A percentile compares a stretch with the other conserved stretches of the same genome.
phyloP scores from a whole-genome alignment of 2,329 filamentous ascomycete genomes.

The Zasmidium citrigriseum region DNA sequence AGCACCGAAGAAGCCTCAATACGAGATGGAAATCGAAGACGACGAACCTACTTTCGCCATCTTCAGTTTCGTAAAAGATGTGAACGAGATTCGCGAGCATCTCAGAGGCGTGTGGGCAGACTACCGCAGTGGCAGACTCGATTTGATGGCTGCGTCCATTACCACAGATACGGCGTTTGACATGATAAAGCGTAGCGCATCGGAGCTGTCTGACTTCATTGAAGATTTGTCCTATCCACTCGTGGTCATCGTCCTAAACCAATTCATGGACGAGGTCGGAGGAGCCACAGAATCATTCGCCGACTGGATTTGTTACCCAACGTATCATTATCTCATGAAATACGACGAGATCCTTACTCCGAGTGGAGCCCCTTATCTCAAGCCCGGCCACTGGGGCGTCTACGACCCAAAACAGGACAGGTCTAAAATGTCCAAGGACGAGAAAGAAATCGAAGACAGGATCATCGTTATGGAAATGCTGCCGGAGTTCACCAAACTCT shows the following conservation, averaged over 20 bases:
- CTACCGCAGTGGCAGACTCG: constrained; percentile 3
- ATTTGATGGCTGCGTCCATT: constrained; percentile 10
- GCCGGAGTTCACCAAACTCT: constrained; percentile 8
- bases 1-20: not conserved
- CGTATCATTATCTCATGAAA: not conserved
- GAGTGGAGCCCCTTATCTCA: not conserved
- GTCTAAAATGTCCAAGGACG: not conserved
- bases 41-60: constrained; percentile 2
- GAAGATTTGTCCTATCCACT: not conserved
- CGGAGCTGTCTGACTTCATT: not conserved
- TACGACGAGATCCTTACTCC: constrained; percentile 6
- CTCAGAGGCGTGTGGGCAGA: constrained; percentile 4
- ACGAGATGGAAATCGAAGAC: not conserved
- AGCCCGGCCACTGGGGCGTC: constrained; percentile 4
- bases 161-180: constrained; percentile 12
- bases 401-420: constrained; percentile 6
- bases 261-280: not conserved
- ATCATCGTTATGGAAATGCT: constrained; percentile 8
- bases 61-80: constrained; percentile 10
- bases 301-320: constrained; percentile 1
- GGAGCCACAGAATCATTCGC: not conserved
- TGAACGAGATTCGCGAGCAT: constrained; percentile 7
- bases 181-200: constrained; percentile 3
- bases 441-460: constrained; percentile 4
- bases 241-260: not conserved